A percentile compares a stretch with the other conserved stretches of the same genome.
These are phyloP conservation scores for Yamadazyma pseudoaaseri DNA, from an alignment of 1,139 yeast species.

Conservation along the genomic window DNA sequence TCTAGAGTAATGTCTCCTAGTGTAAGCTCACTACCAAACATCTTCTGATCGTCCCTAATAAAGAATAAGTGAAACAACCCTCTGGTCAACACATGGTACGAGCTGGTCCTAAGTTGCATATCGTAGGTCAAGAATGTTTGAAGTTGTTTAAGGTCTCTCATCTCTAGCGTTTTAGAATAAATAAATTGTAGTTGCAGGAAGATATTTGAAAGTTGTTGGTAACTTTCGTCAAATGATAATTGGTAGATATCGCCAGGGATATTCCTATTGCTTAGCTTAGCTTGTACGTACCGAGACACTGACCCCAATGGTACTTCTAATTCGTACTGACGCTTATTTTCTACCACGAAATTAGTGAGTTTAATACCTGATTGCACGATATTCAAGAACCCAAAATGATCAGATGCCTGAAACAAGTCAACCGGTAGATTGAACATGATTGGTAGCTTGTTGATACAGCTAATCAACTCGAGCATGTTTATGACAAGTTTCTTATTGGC, in stretches of 20 bases:
- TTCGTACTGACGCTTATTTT: conserved; percentile 5
- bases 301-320: conserved; percentile 27
- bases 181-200: conserved; percentile 30
- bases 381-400: conserved; percentile 11
- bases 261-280: conserved; percentile 53
- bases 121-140: conserved; percentile 33
- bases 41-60: conserved; percentile 57
- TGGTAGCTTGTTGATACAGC: conserved; percentile 28
- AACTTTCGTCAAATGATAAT: conserved; percentile 22
- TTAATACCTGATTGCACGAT: conserved; percentile 18
- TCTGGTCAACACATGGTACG: conserved; percentile 54
- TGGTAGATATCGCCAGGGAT: conserved; percentile 49
- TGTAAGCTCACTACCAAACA: conserved; percentile 34
- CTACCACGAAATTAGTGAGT: conserved; percentile 12
- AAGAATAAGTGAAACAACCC: conserved; percentile 62
- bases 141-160: conserved; percentile 31
- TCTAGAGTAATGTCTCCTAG: conserved; percentile 17
- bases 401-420: conserved; percentile 17
- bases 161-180: conserved; percentile 20
- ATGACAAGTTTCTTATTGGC: conserved; percentile 16
- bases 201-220: conserved; percentile 33
- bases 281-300: conserved; percentile 51
- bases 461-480: conserved; percentile 28
- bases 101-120: conserved; percentile 24
- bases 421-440: conserved; percentile 22